Evolutionary conservation across 768 basidiomycete genomes (phyloP).

Genomic region (Tylopilus subfusipes): DNA sequence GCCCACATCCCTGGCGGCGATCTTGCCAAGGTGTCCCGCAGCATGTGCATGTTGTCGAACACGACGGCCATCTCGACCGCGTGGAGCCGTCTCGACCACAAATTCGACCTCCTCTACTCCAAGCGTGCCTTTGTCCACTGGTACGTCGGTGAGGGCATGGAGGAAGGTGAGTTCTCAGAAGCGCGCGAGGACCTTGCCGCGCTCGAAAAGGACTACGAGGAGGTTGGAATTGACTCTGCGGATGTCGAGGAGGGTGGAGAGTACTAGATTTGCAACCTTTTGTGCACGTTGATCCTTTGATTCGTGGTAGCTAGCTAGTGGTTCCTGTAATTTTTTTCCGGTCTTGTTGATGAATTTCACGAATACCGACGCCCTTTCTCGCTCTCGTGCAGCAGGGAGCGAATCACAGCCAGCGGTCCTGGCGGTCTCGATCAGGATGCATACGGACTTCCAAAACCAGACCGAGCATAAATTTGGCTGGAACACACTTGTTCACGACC

Average conservation of each 20-base stretch:
- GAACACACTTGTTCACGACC: not conserved
- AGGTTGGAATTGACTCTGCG: constrained; percentile 61
- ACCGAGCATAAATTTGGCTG: constrained; percentile 10
- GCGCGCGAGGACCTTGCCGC: constrained; percentile 99
- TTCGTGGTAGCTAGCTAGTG: constrained; percentile 29
- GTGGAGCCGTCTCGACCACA: constrained; percentile 73
- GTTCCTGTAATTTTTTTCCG: constrained; percentile 29
- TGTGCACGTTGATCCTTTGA: constrained; percentile 10
- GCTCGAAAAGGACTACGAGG: constrained; percentile 96
- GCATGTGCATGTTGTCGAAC: constrained; percentile 78
- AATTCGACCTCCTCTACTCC: constrained; percentile 77
- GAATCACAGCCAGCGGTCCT: not conserved
- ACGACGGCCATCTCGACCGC: constrained; percentile 69
- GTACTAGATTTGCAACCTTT: constrained; percentile 32
- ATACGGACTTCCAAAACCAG: constrained; percentile 28
- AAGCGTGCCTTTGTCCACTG: constrained; percentile 54
- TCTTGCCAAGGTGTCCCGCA: constrained; percentile 70
- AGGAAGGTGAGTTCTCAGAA: constrained; percentile 97
- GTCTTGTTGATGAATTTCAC: constrained; percentile 31
- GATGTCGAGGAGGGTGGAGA: constrained; percentile 50
- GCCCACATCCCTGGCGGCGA: constrained; percentile 74
- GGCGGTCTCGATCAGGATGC: not conserved
- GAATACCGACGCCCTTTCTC: not conserved
- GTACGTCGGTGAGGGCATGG: constrained; percentile 79
- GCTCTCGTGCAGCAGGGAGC: too few species aligned